phyloP scores from a whole-genome alignment of 1,139 yeast species.

The Groenewaldozyma auringiensis region DNA sequence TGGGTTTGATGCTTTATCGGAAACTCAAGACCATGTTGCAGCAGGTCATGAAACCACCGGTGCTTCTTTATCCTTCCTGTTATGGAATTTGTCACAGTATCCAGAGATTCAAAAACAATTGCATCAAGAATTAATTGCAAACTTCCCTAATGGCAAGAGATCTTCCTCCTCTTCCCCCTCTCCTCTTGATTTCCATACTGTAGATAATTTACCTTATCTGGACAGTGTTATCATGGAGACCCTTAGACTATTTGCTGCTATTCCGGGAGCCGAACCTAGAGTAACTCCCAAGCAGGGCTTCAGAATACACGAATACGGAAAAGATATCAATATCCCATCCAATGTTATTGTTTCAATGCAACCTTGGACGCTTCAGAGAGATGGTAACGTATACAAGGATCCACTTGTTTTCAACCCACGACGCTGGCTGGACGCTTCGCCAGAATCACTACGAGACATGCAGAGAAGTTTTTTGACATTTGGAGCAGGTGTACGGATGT shows the following conservation, averaged over 20 bases:
- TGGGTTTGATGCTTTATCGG: slow-evolving; percentile 37
- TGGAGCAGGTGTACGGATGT: slow-evolving; percentile 72
- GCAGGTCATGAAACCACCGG: slow-evolving; percentile 82
- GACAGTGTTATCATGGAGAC: slow-evolving; percentile 54
- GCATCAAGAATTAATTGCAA: slow-evolving; percentile 35
- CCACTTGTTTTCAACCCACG: slow-evolving; percentile 51
- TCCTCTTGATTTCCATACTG: slow-evolving; percentile 26
- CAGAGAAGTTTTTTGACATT: slow-evolving; percentile 55
- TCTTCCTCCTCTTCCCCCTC: slow-evolving; percentile 9
- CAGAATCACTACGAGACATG: slow-evolving; percentile 39
- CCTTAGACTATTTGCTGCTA: slow-evolving; percentile 56
- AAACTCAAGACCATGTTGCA: slow-evolving; percentile 44
- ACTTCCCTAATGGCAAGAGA: slow-evolving; percentile 13
- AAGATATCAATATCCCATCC: slow-evolving; percentile 35
- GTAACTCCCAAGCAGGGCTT: slow-evolving; percentile 35
- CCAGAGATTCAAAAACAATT: slow-evolving; percentile 42
- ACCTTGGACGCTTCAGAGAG: slow-evolving; percentile 59
- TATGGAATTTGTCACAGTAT: slow-evolving; percentile 49
- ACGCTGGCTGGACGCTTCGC: slow-evolving; percentile 48
- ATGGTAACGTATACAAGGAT: slow-evolving; percentile 41
- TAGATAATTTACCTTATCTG: slow-evolving; percentile 48
- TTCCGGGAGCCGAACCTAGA: slow-evolving; percentile 71
- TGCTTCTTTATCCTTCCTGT: slow-evolving; percentile 50
- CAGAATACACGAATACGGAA: slow-evolving; percentile 15
- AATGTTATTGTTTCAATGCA: slow-evolving; percentile 57